These are phyloP conservation scores for Rhodotorula paludigena DNA, from an alignment of 768 basidiomycete species.

Conservation along the genomic window DNA sequence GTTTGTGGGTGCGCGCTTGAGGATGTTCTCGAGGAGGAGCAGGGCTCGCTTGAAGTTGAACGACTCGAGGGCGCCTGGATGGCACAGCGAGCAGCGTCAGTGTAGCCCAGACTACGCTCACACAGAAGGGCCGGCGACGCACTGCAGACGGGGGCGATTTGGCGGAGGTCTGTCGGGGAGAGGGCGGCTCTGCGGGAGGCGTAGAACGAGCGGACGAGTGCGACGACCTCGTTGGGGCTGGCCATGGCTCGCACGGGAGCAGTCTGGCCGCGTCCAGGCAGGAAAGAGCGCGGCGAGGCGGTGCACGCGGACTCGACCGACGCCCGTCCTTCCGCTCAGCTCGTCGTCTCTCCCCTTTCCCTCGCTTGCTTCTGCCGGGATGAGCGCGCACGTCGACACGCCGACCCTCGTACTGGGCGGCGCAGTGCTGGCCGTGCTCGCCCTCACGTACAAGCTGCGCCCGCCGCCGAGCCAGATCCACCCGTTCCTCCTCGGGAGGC, in stretches of 20 bases:
- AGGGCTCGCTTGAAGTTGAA: slow-evolving; percentile 26
- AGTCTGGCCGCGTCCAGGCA: too few species aligned
- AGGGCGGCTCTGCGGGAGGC: neutral
- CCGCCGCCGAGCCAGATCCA: slow-evolving; percentile 31
- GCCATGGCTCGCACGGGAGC: too few species aligned
- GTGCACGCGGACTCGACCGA: too few species aligned
- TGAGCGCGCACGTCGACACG: neutral
- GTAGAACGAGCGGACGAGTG: slow-evolving; percentile 17
- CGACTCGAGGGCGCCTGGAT: slow-evolving; percentile 22
- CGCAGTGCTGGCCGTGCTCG: slow-evolving; percentile 14
- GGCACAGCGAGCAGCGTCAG: neutral
- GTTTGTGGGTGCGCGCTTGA: slow-evolving; percentile 21
- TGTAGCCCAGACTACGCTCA: neutral
- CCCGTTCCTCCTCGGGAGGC: slow-evolving; percentile 37
- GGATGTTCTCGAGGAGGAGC: slow-evolving; percentile 14
- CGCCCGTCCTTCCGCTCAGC: too few species aligned
- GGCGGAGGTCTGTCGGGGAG: slow-evolving; percentile 5
- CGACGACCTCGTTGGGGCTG: neutral
- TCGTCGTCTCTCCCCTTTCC: neutral
- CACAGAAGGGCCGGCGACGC: neutral
- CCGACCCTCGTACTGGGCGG: slow-evolving; percentile 15
- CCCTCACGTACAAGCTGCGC: slow-evolving; percentile 1
- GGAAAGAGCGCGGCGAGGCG: too few species aligned
- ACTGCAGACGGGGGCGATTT: slow-evolving; percentile 24
- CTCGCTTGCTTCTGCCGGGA: neutral